Percentiles rank a stretch among this genome's conserved stretches.
Conservation (phyloP, 106 monocot species). For the Phalaenopsis aphrodite region DNA sequence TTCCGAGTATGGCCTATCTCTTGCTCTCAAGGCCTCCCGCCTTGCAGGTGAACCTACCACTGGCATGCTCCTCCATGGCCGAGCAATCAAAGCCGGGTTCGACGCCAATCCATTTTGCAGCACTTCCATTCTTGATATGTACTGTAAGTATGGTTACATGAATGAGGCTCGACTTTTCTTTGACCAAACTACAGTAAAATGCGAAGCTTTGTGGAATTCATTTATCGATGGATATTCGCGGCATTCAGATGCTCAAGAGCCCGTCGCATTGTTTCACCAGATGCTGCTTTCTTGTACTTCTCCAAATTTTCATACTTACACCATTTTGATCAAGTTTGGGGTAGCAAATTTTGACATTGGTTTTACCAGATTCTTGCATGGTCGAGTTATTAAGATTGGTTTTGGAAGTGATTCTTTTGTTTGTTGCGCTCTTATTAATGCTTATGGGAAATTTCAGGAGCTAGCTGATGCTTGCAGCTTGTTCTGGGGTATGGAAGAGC, state of each 20-base stretch:
- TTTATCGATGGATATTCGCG: constrained; percentile 18
- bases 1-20: constrained; percentile 14
- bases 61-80: constrained; percentile 15
- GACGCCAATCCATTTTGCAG: constrained; percentile 17
- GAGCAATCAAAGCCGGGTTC: constrained; percentile 10
- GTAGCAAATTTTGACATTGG: not conserved
- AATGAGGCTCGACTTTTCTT: constrained; percentile 14
- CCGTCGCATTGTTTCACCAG: constrained; percentile 12
- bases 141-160: constrained; percentile 12
- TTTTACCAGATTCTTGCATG: constrained; percentile 11
- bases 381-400: constrained; percentile 6
- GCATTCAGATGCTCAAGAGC: not conserved
- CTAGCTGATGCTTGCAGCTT: constrained; percentile 8
- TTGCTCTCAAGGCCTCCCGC: constrained; percentile 22
- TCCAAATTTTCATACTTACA: constrained; percentile 21
- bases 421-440: constrained; percentile 19
- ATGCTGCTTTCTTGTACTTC: constrained; percentile 11
- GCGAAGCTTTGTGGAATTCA: constrained; percentile 21
- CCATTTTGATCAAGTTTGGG: constrained; percentile 15
- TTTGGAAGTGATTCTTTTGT: constrained; percentile 14
- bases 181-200: constrained; percentile 3
- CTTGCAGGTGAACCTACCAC: constrained; percentile 7
- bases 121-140: constrained; percentile 15
- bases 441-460: constrained; percentile 16
- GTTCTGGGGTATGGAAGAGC: constrained; percentile 15